Conservation (phyloP, 1,139 yeast genomes). For the Nakaseomyces nivariensis region DNA sequence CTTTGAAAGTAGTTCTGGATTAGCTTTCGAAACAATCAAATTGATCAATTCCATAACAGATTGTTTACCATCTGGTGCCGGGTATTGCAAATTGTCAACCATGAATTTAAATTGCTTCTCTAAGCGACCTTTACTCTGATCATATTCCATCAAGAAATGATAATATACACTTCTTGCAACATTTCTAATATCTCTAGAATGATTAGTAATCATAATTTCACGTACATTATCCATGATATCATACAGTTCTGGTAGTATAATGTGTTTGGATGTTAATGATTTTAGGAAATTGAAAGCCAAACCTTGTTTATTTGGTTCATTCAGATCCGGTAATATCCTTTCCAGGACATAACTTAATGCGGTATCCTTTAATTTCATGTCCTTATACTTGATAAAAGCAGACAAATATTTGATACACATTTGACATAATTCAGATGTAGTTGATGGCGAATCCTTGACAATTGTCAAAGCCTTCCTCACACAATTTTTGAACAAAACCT, state of each 20-base stretch:
- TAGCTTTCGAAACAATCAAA: constrained; percentile 57
- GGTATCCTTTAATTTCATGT: constrained; percentile 55
- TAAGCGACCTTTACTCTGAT: constrained; percentile 80
- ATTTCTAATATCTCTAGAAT: constrained; percentile 72
- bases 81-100: constrained; percentile 76
- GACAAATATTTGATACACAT: constrained; percentile 68
- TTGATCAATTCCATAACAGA: constrained; percentile 85
- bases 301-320: constrained; percentile 84
- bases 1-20: constrained; percentile 49
- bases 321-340: constrained; percentile 78
- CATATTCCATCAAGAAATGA: constrained; percentile 86
- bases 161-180: constrained; percentile 77
- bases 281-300: constrained; percentile 77
- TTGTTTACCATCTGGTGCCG: constrained; percentile 78
- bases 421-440: constrained; percentile 77
- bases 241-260: constrained; percentile 79
- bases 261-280: constrained; percentile 61
- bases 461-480: constrained; percentile 56
- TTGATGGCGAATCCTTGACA: constrained; percentile 66
- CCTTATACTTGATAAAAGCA: constrained; percentile 60
- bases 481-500: constrained; percentile 45
- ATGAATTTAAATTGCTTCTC: constrained; percentile 76
- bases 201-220: constrained; percentile 83
- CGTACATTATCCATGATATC: constrained; percentile 79
- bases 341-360: constrained; percentile 68